These are phyloP conservation scores for Cutaneotrichosporon sp. DNA, from an alignment of 1,284 basidiomycete genomes.

Conservation along the genomic window DNA sequence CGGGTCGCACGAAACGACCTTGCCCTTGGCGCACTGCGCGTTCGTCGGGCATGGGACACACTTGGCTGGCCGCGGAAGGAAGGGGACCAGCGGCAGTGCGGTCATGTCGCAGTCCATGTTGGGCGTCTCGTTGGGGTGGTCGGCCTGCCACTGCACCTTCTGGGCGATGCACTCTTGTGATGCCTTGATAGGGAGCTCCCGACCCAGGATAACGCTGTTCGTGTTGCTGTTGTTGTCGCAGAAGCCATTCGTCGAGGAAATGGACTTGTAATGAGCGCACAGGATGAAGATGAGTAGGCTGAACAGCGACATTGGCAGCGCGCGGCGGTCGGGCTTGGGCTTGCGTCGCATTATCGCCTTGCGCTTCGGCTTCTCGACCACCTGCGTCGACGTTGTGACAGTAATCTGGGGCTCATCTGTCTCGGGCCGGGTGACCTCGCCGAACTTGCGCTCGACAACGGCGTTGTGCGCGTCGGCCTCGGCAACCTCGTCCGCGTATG, in stretches of 20 bases:
- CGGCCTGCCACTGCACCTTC: slow-evolving; percentile 32
- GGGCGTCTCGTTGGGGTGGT: slow-evolving; percentile 21
- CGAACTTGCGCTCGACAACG: slow-evolving; percentile 35
- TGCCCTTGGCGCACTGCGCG: slow-evolving; percentile 66
- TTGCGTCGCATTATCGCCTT: slow-evolving; percentile 20
- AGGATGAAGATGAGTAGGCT: slow-evolving; percentile 57
- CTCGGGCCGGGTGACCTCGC: not conserved
- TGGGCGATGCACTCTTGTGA: slow-evolving; percentile 62
- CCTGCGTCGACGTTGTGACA: not conserved
- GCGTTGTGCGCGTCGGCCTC: slow-evolving; percentile 39
- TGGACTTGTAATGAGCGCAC: slow-evolving; percentile 53
- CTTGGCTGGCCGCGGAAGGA: slow-evolving; percentile 63
- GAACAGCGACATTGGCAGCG: slow-evolving; percentile 55
- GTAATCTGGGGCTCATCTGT: slow-evolving; percentile 5
- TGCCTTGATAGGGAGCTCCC: slow-evolving; percentile 53
- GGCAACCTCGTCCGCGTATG: slow-evolving; percentile 30
- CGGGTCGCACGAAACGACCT: slow-evolving; percentile 67
- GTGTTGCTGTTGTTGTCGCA: slow-evolving; percentile 70
- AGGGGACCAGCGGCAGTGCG: slow-evolving; percentile 58
- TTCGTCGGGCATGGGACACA: slow-evolving; percentile 85
- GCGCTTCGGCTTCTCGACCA: slow-evolving; percentile 1
- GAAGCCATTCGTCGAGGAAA: slow-evolving; percentile 75
- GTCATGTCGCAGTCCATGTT: slow-evolving; percentile 35
- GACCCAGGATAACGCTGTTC: slow-evolving; percentile 60
- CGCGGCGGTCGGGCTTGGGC: slow-evolving; percentile 31